phyloP scores from a whole-genome alignment of 2,329 filamentous ascomycete species.

The Fusarium fujikuroi region DNA sequence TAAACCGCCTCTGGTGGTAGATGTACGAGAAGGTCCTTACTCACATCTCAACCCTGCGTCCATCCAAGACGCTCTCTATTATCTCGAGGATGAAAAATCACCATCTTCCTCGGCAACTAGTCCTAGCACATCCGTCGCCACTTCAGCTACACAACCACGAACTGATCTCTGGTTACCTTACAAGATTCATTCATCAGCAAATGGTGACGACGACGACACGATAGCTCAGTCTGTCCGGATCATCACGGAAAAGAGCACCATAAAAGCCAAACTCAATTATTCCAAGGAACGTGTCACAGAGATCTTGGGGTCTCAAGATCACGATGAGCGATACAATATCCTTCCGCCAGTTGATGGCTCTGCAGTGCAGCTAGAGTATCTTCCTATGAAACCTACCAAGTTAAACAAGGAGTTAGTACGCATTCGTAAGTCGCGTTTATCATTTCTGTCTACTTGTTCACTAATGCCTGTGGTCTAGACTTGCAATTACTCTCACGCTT shows the following conservation, averaged over 20 bases:
- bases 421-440: slow-evolving; percentile 53
- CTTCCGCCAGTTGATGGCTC: slow-evolving; percentile 40
- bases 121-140: background rate
- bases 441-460: background rate
- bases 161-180: slow-evolving; percentile 42
- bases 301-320: slow-evolving; percentile 5
- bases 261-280: slow-evolving; percentile 45
- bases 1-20: slow-evolving; percentile 31
- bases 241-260: slow-evolving; percentile 47
- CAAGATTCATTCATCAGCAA: slow-evolving; percentile 38
- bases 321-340: slow-evolving; percentile 28
- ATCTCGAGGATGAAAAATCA: slow-evolving; percentile 43
- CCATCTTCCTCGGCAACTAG: background rate
- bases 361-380: slow-evolving; percentile 52
- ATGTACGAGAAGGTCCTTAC: slow-evolving; percentile 45
- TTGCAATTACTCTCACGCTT: slow-evolving; percentile 61
- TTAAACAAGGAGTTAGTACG: slow-evolving; percentile 60
- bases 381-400: slow-evolving; percentile 56
- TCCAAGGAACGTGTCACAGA: slow-evolving; percentile 44
- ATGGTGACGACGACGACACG: slow-evolving; percentile 44
- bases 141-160: slow-evolving; percentile 1
- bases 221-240: slow-evolving; percentile 45
- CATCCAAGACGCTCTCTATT: slow-evolving; percentile 50
- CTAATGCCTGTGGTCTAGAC: slow-evolving; percentile 48
- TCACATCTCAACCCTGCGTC: slow-evolving; percentile 51